Base-by-base conservation (phyloP, 495 filamentous ascomycete species). In the Aspergillus ellipticus region DNA sequence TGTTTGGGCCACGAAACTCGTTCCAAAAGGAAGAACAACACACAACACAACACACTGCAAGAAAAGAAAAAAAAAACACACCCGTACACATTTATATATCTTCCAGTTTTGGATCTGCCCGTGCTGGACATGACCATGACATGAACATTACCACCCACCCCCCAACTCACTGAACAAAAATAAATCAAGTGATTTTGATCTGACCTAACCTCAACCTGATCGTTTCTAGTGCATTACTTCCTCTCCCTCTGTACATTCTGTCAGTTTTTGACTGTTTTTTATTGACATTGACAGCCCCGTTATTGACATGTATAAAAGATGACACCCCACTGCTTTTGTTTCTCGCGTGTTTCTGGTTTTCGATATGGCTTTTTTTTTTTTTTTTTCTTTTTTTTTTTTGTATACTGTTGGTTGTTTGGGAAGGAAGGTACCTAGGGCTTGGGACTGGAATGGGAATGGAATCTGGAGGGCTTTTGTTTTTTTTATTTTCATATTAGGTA, bases 221-320 rank as follows among this genome's bases (percentile, higher is more conserved):
- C 13, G 13, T 24, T 55, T 35, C 7, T 7, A 28, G 24, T 28
- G 24, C 24, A 28, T 28, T 22, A 45, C 46, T 49, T 24, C 49
- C 13, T 24, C 33, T 19, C n/a, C 33, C 7, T 29, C 22, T 56
- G 54, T 56, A 56, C 37, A 56, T 50, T 56, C 37, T 42, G 35
- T 28, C n/a, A 26, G 21, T 21, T 47, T 28, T 7, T 45, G 35
- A 39, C 35, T 22, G 31, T 29, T 22, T 29, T 56, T 56, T 17
- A 16, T 42, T 28, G 3, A 28, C 16, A 28, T 51, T 50, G n/a
- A n/a, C n/a, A 39, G 37, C 37, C 6, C 24, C 7, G 9, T 49
- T 51, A 21, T 49, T 21, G 17, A 28, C 22, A 15, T 57, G 54
- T 57, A 57, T 57, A 57, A 57, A 57, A 57, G 46, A 56, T 39